phyloP scores from a whole-genome alignment of 2,329 filamentous ascomycete genomes.

The Stemphylium lycopersici region DNA sequence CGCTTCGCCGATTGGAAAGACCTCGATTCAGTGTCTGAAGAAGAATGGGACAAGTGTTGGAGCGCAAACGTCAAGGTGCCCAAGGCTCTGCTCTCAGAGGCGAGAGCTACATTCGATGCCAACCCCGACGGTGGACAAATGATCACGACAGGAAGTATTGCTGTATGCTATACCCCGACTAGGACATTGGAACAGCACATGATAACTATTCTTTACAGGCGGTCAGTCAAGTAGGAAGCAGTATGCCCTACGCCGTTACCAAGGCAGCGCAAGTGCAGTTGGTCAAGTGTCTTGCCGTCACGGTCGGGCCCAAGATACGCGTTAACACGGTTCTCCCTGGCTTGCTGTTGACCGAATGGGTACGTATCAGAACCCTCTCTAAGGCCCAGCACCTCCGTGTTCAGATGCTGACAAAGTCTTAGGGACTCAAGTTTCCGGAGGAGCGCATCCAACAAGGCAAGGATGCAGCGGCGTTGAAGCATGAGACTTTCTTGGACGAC shows the following conservation, averaged over 20 bases:
- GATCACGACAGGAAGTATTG: slow-evolving; percentile 68
- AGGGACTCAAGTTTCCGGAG: slow-evolving; percentile 63
- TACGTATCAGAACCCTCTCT: slow-evolving; percentile 12
- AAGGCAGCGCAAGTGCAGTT: slow-evolving; percentile 76
- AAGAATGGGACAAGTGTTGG: slow-evolving; percentile 71
- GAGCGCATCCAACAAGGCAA: slow-evolving; percentile 63
- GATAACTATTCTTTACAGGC: slow-evolving; percentile 44
- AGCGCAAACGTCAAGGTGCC: slow-evolving; percentile 64
- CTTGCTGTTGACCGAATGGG: slow-evolving; percentile 64
- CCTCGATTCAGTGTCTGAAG: slow-evolving; percentile 63
- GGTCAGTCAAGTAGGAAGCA: slow-evolving; percentile 59
- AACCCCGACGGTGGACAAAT: slow-evolving; percentile 69
- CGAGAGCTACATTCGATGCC: slow-evolving; percentile 63
- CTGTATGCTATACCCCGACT: slow-evolving; percentile 50
- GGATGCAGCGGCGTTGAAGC: slow-evolving; percentile 65
- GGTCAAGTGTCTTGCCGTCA: slow-evolving; percentile 68
- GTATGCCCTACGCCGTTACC: slow-evolving; percentile 75
- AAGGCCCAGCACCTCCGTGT: background rate
- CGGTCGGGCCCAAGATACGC: slow-evolving; percentile 66
- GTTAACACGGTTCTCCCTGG: slow-evolving; percentile 71
- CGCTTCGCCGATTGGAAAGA: slow-evolving; percentile 64
- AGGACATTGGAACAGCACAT: background rate
- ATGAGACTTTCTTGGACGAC: slow-evolving; percentile 60
- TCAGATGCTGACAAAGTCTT: background rate
- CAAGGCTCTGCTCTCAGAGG: slow-evolving; percentile 61